A percentile compares a stretch with the other conserved stretches of the same genome.
Conservation (phyloP, 306 rosid species). For the Hylodesmum podocarpum region DNA sequence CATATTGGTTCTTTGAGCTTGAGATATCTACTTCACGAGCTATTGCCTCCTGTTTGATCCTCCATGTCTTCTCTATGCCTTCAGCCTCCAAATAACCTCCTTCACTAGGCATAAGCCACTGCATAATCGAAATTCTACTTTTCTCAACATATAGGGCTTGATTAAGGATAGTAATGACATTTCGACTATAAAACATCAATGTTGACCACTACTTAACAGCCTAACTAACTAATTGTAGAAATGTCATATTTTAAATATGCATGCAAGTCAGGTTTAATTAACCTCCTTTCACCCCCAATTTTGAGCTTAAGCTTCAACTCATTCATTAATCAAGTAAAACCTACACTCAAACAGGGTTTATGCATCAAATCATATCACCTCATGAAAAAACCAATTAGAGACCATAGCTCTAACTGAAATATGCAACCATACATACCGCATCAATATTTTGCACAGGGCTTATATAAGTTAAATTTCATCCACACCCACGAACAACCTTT, state of each 20-base stretch:
- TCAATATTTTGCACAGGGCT: constrained; percentile 1
- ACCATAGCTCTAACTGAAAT: constrained; percentile 3
- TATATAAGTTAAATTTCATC: background rate
- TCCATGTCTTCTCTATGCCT: constrained; percentile 84
- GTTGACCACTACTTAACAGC: background rate
- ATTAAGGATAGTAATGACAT: background rate
- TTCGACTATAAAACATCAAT: background rate
- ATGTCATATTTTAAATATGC: background rate
- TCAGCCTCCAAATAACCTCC: constrained; percentile 82
- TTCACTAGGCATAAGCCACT: constrained; percentile 92
- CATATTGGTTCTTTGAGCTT: constrained; percentile 69
- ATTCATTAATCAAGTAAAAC: background rate
- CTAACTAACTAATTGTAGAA: background rate
- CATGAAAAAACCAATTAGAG: background rate
- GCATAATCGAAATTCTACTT: constrained; percentile 7
- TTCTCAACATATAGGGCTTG: background rate
- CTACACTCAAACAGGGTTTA: background rate
- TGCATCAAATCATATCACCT: background rate
- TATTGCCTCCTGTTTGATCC: constrained; percentile 70
- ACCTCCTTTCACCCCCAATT: background rate
- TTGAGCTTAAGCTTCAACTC: background rate
- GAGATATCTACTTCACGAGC: constrained; percentile 64
- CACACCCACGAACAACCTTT: background rate
- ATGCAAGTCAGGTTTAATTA: background rate
- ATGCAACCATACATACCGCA: background rate